A percentile compares a stretch with the other conserved stretches of the same genome.
Conservation (phyloP, 2,329 filamentous ascomycete species). For the Aureobasidium lini region DNA sequence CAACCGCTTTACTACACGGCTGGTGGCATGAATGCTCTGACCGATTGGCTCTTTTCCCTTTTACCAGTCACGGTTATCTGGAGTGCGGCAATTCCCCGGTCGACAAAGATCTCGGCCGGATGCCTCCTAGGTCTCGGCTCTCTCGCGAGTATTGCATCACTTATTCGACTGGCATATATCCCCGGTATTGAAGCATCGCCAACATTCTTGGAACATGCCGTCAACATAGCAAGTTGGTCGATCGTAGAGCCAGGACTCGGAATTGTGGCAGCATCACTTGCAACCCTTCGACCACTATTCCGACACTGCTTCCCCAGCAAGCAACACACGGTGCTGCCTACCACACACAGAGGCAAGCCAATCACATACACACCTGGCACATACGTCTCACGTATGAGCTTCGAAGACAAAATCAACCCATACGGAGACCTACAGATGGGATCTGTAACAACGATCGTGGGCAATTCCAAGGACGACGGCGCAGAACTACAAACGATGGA, state of each 20-base stretch:
- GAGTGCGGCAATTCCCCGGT: conserved; percentile 24
- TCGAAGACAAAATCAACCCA: neutral
- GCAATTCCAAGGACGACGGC: neutral
- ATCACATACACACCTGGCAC: neutral
- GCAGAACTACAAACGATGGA: neutral
- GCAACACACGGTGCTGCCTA: neutral
- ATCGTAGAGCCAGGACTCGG: conserved; percentile 28
- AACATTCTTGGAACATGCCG: conserved; percentile 21
- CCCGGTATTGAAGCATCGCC: conserved; percentile 17
- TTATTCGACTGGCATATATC: conserved; percentile 22
- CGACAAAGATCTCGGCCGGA: conserved; percentile 35
- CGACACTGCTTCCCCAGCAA: neutral
- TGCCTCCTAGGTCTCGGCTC: conserved; percentile 35
- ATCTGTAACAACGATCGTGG: neutral
- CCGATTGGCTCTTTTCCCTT: conserved; percentile 30
- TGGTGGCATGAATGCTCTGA: conserved; percentile 30
- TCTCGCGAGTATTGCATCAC: conserved; percentile 20
- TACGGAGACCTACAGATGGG: neutral
- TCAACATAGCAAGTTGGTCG: conserved; percentile 25
- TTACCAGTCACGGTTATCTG: conserved; percentile 25
- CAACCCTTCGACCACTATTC: conserved; percentile 27
- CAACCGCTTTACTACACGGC: conserved; percentile 22
- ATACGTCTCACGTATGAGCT: conserved; percentile 2
- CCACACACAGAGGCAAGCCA: neutral
- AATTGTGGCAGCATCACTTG: conserved; percentile 26